Evolutionary conservation across 176 grass and related monocot species (phyloP), one percentile per base, ranked within the genome.

Genomic region (Oryza officinalis): DNA sequence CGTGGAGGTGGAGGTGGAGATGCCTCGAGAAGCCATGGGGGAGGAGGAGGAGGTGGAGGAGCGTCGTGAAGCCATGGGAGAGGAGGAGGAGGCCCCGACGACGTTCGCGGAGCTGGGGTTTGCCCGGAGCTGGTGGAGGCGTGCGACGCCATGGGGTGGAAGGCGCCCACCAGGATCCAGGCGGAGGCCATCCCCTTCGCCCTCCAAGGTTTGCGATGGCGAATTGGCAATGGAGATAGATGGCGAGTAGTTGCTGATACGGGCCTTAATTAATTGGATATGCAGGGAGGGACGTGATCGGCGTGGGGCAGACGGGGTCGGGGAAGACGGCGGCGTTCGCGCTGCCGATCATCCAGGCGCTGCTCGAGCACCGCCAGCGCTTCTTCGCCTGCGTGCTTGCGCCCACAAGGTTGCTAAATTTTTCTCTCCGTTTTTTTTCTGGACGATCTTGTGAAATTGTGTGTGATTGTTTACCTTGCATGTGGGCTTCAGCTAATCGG

Each of bases 301-400:
- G 93, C 41, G 45, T 98, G 69, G 96, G 93, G 23, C 93, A 98
- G 87, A 98, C 96, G 59, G 96, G 33, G 33, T 35, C 33, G 33
- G 33, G 93, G 23, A 95, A 98, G 87, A 98, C 96, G 59, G 96
- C 83, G 46, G 96, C 96, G 1, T 98, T 98, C 66, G 93, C 86
- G 2, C 82, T 98, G 59, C 96, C 93, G 0, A 95, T 98, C 81
- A 84, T 98, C 43, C 91, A 94, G 76, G 82, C 84, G 26, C 82
- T 98, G 59, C 81, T 98, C 10, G 80, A 88, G 52, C 83, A 91
- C 27, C 87, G 77, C 27, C 89, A 85, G 40, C 67, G 91, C 1
- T 93, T 98, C 80, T 98, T 94, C 71, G 93, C 96, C 57, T 98
- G 96, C 25, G 87, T 98, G 38, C 89, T 89, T 26, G 83, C 90